phyloP scores from a whole-genome alignment of 2,329 filamentous ascomycete species.

The Waltergamsia citrina region DNA sequence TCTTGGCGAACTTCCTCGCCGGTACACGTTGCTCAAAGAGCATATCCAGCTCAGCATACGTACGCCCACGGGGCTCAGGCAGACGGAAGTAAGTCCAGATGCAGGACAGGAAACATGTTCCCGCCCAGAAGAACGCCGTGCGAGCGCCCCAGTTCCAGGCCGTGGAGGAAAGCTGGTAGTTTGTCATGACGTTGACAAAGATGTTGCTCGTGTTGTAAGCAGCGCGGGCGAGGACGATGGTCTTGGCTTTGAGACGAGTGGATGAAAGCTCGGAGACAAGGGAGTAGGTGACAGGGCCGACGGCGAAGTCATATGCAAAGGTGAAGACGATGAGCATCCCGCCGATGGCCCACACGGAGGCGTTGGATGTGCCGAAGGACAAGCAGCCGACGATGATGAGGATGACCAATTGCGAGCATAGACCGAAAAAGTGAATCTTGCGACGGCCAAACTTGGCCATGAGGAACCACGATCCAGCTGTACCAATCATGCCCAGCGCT shows the following conservation, averaged over 20 bases:
- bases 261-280: slow-evolving; percentile 44
- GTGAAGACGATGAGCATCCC: slow-evolving; percentile 40
- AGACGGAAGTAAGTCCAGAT: slow-evolving; percentile 40
- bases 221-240: slow-evolving; percentile 39
- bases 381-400: slow-evolving; percentile 29
- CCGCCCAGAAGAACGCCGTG: slow-evolving; percentile 36
- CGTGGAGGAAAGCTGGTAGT: slow-evolving; percentile 34
- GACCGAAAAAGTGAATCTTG: slow-evolving; percentile 36
- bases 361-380: slow-evolving; percentile 18
- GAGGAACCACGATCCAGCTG: slow-evolving; percentile 38
- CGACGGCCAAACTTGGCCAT: slow-evolving; percentile 39
- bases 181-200: slow-evolving; percentile 37
- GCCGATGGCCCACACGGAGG: slow-evolving; percentile 31
- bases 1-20: slow-evolving; percentile 28
- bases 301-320: slow-evolving; percentile 42
- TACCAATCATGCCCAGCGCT: slow-evolving; percentile 40
- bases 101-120: slow-evolving; percentile 34
- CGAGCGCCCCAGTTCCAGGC: slow-evolving; percentile 38
- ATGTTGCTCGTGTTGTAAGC: slow-evolving; percentile 36
- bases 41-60: slow-evolving; percentile 33
- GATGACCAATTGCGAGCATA: slow-evolving; percentile 26
- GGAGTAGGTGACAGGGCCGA: slow-evolving; percentile 44
- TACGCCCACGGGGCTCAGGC: slow-evolving; percentile 42
- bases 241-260: slow-evolving; percentile 43
- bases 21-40: slow-evolving; percentile 27